A percentile compares a stretch with the other conserved stretches of the same genome.
Evolutionary conservation across 1,284 basidiomycete species (phyloP).

Genomic region (Ustilago vetiveriae): DNA sequence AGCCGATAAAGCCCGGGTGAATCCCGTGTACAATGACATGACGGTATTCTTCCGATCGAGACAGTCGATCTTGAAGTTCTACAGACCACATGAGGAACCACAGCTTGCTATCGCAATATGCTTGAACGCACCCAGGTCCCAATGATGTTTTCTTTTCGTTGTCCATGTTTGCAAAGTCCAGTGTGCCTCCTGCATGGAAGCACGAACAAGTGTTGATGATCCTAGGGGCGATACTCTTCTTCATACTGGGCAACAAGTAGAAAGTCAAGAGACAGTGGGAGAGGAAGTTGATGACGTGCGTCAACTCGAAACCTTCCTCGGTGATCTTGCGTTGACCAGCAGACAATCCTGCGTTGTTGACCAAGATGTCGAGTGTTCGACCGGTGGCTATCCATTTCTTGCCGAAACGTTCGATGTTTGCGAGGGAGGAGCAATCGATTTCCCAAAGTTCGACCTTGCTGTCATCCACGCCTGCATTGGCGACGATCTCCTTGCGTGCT

Average conservation of each 20-base stretch:
- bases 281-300: constrained; percentile 53
- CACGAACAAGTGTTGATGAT: constrained; percentile 57
- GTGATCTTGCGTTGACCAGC: constrained; percentile 27
- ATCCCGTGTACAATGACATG: constrained; percentile 56
- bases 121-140: constrained; percentile 40
- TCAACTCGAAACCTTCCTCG: constrained; percentile 57
- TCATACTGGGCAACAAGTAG: constrained; percentile 49
- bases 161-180: constrained; percentile 58
- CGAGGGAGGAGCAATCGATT: constrained; percentile 51
- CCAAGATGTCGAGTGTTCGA: constrained; percentile 39
- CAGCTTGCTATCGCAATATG: constrained; percentile 56
- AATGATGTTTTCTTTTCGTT: constrained; percentile 42
- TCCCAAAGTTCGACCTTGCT: constrained; percentile 54
- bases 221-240: constrained; percentile 29
- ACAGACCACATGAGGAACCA: constrained; percentile 56
- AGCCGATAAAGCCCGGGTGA: constrained; percentile 54
- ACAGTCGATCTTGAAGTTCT: constrained; percentile 54
- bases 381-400: constrained; percentile 35
- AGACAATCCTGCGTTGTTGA: constrained; percentile 53
- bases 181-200: constrained; percentile 52
- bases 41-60: constrained; percentile 41
- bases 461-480: constrained; percentile 6
- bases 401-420: constrained; percentile 41
- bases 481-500: constrained; percentile 37
- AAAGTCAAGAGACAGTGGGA: constrained; percentile 53